Conservation (phyloP, 495 filamentous ascomycete species). For the Tuber aestivum region DNA sequence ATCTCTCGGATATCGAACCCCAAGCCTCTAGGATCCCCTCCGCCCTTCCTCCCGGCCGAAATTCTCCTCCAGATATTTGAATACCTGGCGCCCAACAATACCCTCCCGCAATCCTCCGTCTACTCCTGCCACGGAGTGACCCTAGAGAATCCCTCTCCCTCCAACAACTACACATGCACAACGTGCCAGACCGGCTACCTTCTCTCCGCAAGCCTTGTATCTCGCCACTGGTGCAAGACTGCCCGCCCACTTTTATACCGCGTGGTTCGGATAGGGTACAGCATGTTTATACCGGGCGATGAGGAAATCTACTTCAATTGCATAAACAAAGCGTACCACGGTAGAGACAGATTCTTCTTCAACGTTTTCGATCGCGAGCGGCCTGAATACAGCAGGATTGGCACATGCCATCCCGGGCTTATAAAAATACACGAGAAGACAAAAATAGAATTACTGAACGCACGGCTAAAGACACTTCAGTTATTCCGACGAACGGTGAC, state of each 20-base stretch:
- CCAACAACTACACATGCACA: neutral
- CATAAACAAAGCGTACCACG: neutral
- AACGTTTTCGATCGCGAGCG: neutral
- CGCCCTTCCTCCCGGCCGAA: neutral
- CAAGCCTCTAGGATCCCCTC: neutral
- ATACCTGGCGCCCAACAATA: neutral
- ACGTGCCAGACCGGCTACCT: neutral
- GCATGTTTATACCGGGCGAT: neutral
- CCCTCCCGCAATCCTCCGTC: neutral
- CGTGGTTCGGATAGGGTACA: neutral
- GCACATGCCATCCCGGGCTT: neutral
- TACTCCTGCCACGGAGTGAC: neutral
- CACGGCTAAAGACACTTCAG: neutral
- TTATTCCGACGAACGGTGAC: neutral
- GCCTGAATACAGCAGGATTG: neutral
- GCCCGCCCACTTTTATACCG: constrained; percentile 2
- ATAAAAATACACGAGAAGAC: neutral
- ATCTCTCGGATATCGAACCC: neutral
- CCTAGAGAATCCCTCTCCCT: neutral
- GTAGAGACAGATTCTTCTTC: neutral
- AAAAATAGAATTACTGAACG: neutral
- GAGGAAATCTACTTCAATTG: neutral
- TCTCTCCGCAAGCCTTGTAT: neutral
- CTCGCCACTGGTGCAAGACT: neutral
- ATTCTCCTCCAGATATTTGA: neutral